Evolutionary conservation across 306 rosid genomes (phyloP).

Genomic region (Cotoneaster glaucophyllus): DNA sequence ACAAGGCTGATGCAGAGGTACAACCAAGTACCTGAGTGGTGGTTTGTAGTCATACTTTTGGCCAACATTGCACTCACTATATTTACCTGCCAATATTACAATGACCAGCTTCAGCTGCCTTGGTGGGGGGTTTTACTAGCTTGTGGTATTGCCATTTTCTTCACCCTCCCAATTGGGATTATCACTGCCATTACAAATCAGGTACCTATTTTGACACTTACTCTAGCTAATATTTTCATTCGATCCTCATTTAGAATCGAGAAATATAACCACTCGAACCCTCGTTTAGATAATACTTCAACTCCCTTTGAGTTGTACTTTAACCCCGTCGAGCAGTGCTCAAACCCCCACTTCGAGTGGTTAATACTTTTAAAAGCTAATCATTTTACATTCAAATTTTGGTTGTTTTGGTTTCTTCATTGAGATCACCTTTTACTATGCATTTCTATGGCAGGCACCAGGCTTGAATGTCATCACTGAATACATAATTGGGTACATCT

Average conservation of each 20-base stretch:
- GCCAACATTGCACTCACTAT: constrained; percentile 47
- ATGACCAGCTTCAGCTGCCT: constrained; percentile 76
- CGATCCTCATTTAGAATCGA: too few relatives aligned
- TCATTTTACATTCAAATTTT: too few relatives aligned
- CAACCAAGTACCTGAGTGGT: constrained; percentile 81
- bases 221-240: background rate
- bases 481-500: constrained; percentile 78
- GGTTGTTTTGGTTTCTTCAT: background rate
- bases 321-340: background rate
- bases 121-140: constrained; percentile 98
- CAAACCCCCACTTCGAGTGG: too few relatives aligned
- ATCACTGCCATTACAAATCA: constrained; percentile 90
- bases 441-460: constrained; percentile 39
- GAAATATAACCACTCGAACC: background rate
- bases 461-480: constrained; percentile 86
- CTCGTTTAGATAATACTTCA: background rate
- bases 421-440: background rate
- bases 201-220: constrained; percentile 21
- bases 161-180: constrained; percentile 93
- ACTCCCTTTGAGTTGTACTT: background rate
- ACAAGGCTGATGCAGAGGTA: constrained; percentile 68
- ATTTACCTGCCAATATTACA: constrained; percentile 66
- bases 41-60: constrained; percentile 66
- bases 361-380: too few relatives aligned
- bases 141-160: constrained; percentile 63